Base-by-base conservation (phyloP, 768 basidiomycete species). In the Mycena chlorophos region DNA sequence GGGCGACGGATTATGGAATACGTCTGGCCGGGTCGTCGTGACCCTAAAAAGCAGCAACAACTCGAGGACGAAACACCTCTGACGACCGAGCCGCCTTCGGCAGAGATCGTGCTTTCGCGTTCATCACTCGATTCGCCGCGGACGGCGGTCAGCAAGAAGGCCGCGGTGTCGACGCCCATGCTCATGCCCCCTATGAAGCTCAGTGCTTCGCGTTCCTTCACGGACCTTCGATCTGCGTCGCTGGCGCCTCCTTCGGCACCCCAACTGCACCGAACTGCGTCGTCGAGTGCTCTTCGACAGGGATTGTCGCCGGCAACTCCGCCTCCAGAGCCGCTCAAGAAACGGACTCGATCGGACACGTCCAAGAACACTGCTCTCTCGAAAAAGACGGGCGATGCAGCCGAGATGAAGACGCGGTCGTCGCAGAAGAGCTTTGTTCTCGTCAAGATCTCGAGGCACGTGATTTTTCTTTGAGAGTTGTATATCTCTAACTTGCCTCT, bases 1-100 rank as follows among this genome's bases (percentile, higher is more conserved):
- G 94, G 92, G 8, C 79, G 80, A 19, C 78, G 84, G 52, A 88
- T 98, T 54, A 85, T 92, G 83, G 88, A 91, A 66, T 98, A 98
- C 68, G 74, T 97, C 27, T 94, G 91, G 86, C 87, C 88, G 22
- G 78, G 82, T 22, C 80, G 87, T 26, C 77, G 77, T 57, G 69
- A 77, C 22, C 71, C 78, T 28, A 60, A 66, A 4, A 68, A 70
- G 50, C 59, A 56, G 12, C 60, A 70, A 49, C 59, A 56, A 12
- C 60, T 65, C 26, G 66, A 63, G 45, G 51, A 63, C 38, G 47
- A 59, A 49, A 13, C 42, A 49, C 27, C 40, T 48, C 31, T 46
- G 22, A 51, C 19, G 14, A 19, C 31, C 27, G 39, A 52, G 14
- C 66, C 65, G 23, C 58, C 55, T 17, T 40, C 37, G n/a, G 38